These are phyloP conservation scores for Coniochaeta sp. DNA, from an alignment of 2,329 filamentous ascomycete species.

Conservation along the genomic window DNA sequence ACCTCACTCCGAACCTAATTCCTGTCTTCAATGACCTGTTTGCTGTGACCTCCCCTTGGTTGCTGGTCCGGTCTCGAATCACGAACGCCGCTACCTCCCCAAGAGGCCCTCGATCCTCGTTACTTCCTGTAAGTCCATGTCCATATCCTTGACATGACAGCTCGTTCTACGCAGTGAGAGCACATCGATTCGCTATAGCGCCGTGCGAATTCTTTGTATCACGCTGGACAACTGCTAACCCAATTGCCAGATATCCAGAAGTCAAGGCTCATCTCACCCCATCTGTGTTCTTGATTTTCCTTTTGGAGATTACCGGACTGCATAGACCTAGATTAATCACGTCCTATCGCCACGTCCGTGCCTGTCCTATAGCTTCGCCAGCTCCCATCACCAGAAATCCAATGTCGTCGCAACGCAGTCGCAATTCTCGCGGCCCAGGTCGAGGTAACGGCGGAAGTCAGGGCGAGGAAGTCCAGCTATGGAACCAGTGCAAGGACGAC, in stretches of 20 bases:
- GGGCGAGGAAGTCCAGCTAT: slow-evolving; percentile 33
- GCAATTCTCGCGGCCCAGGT: slow-evolving; percentile 21
- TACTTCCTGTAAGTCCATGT: neutral
- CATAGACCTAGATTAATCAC: neutral
- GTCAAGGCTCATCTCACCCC: neutral
- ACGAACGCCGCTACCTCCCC: neutral
- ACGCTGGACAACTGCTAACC: neutral
- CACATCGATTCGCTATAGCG: too few relatives aligned
- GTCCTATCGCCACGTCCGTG: neutral
- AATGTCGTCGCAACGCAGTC: slow-evolving; percentile 16
- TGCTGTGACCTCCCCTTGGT: neutral
- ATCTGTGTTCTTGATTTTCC: neutral
- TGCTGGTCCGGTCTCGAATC: neutral
- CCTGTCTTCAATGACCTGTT: too few relatives aligned
- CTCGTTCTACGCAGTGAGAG: neutral
- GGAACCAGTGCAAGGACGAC: slow-evolving; percentile 31
- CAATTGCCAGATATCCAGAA: neutral
- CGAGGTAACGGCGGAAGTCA: slow-evolving; percentile 30
- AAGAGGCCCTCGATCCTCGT: neutral
- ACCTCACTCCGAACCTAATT: neutral
- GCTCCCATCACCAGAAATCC: neutral
- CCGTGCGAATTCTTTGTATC: neutral
- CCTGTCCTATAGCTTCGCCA: neutral
- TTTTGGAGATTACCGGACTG: neutral
- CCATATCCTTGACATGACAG: neutral